A percentile compares a stretch with the other conserved stretches of the same genome.
Evolutionary conservation across 805 yeast genomes (phyloP).

Genomic region (Diddensiella transvaalensis): DNA sequence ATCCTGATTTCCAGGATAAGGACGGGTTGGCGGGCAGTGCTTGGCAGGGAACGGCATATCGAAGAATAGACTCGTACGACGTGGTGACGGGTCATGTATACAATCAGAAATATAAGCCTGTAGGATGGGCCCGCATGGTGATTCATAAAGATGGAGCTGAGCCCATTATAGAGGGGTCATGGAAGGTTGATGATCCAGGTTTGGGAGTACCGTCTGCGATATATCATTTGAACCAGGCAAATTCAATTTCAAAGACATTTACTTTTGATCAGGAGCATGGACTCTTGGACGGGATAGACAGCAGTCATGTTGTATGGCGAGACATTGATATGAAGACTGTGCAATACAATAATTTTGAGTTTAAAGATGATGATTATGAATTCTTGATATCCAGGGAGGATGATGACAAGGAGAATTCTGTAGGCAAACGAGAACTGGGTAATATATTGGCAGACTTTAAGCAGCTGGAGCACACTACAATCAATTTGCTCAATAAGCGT

Average conservation of each 20-base stretch:
- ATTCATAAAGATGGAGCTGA: conserved; percentile 19
- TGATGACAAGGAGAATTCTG: not conserved
- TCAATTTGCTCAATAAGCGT: conserved; percentile 15
- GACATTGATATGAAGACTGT: conserved; percentile 25
- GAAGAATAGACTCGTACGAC: conserved; percentile 19
- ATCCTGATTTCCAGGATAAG: conserved; percentile 19
- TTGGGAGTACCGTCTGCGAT: conserved; percentile 30
- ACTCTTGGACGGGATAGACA: conserved; percentile 8
- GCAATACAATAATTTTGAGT: conserved; percentile 11
- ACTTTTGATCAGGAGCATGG: conserved; percentile 14
- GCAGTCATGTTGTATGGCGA: conserved; percentile 28
- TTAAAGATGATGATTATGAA: conserved; percentile 14
- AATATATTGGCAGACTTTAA: not conserved
- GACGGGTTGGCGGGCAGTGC: conserved; percentile 7
- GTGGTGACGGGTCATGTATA: conserved; percentile 15
- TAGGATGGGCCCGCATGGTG: conserved; percentile 34
- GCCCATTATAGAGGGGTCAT: conserved; percentile 27
- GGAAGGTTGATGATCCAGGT: conserved; percentile 33
- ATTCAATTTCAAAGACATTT: conserved; percentile 13
- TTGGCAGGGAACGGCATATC: conserved; percentile 29
- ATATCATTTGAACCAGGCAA: conserved; percentile 25
- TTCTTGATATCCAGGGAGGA: not conserved
- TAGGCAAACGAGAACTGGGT: not conserved
- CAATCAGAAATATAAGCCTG: conserved; percentile 21
- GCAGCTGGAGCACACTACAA: conserved; percentile 3